Percentiles rank a stretch among this genome's conserved stretches.
phyloP scores from a whole-genome alignment of 352 stramenopile species.

The Phytopythium ostracodes region DNA sequence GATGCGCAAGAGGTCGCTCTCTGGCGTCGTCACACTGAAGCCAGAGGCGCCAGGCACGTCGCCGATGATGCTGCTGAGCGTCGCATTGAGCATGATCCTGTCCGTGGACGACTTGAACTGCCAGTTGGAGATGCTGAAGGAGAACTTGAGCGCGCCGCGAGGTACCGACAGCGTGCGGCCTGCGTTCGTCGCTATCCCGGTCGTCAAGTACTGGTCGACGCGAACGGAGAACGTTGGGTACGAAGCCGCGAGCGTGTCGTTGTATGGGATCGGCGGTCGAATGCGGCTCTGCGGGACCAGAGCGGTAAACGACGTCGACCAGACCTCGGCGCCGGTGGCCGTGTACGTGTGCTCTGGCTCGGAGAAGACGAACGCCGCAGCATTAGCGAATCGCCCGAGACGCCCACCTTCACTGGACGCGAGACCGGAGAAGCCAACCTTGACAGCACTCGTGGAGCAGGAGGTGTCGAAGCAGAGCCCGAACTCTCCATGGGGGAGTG shows the following conservation, averaged over 20 bases:
- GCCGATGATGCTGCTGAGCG: conserved; percentile 9
- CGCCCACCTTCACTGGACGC: background rate
- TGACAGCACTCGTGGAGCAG: conserved; percentile 10
- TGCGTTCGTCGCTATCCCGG: conserved; percentile 7
- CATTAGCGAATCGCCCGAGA: conserved; percentile 10
- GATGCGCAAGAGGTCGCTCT: conserved; percentile 3
- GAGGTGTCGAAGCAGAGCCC: conserved; percentile 13
- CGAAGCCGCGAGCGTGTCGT: background rate
- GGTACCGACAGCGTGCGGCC: conserved; percentile 9
- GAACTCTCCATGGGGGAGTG: conserved; percentile 14
- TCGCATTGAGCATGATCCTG: conserved; percentile 17
- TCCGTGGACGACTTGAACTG: conserved; percentile 8
- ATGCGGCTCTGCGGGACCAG: conserved; percentile 14
- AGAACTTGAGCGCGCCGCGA: conserved; percentile 21
- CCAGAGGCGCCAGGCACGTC: background rate
- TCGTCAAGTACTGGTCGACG: conserved; percentile 17
- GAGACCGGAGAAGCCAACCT: conserved; percentile 17
- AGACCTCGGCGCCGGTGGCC: conserved; percentile 8
- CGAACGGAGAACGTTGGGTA: conserved; percentile 8
- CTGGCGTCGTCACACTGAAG: background rate
- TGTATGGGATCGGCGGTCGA: conserved; percentile 14
- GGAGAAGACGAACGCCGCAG: conserved; percentile 13
- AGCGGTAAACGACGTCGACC: conserved; percentile 11
- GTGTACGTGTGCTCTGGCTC: conserved; percentile 1
- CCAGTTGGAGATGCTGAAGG: conserved; percentile 18